Base-by-base conservation (phyloP, 495 filamentous ascomycete species). In the Penicillium steckii region DNA sequence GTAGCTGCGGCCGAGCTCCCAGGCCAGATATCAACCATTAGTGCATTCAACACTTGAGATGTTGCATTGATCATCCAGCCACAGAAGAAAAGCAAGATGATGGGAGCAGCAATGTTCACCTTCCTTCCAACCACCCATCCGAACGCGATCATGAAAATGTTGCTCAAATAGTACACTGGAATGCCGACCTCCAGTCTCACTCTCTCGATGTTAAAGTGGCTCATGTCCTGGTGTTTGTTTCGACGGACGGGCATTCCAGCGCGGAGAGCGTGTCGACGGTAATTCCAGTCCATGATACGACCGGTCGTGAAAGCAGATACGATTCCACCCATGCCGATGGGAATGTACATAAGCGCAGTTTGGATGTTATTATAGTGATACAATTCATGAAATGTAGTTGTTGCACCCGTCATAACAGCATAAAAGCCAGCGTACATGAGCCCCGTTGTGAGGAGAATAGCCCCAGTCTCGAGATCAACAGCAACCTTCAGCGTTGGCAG, bases 11-110 rank as follows among this genome's bases (percentile, higher is more conserved):
- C 80, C 0, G 85, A 79, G 12, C 59, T 72, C 0, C 70, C 70
- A 0, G 79, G 79, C 54, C 82, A 82, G 3, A 88, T 66, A 56
- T 90, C 86, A 3, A 88, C 74, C 43, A 88, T 69, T 46, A 90
- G 65, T 0, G 79, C 77, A 52, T 66, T 68, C 10, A 72, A 35
- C 12, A 66, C 51, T 26, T 75, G 69, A 7, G 62, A 67, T 0
- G 62, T 63, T 7, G 64, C 68, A 17, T 59, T 68, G 7, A 72
- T 30, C 6, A 59, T 33, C 52, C 67, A 77, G 24, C 71, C 70
- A 13, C 32, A 45, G 3, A 74, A 40, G 13, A 73, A 68, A 1
- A 73, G 32, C 0, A 74, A 33, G 13, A 74, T 61, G 0, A 74
- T 23, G 3, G 71, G 70, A 3, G 56, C 71, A 1, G 68, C 62